phyloP scores from a whole-genome alignment of 1,284 basidiomycete genomes.

The Trichosporon faecale region DNA sequence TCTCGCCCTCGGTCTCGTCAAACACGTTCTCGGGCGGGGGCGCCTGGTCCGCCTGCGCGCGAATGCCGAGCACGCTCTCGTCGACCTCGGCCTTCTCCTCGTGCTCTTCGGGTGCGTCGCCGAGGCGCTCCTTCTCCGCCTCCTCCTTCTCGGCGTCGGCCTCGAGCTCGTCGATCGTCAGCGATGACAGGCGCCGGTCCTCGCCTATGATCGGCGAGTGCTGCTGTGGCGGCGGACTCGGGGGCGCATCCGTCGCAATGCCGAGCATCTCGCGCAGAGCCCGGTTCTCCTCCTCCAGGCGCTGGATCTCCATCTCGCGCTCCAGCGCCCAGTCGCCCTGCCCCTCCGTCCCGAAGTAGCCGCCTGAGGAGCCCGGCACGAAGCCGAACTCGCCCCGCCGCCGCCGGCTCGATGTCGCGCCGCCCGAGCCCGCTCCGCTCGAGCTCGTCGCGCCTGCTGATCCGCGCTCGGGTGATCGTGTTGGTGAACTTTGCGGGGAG shows the following conservation, averaged over 20 bases:
- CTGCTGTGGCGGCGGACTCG: slow-evolving; percentile 18
- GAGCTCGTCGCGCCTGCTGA: background rate
- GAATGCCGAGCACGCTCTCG: slow-evolving; percentile 20
- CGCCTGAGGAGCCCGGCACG: slow-evolving; percentile 40
- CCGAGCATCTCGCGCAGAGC: slow-evolving; percentile 68
- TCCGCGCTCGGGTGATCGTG: slow-evolving; percentile 2
- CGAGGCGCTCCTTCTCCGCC: slow-evolving; percentile 17
- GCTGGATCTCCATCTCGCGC: slow-evolving; percentile 74
- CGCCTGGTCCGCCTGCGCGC: slow-evolving; percentile 16
- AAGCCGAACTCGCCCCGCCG: slow-evolving; percentile 34
- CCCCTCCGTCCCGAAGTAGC: slow-evolving; percentile 47
- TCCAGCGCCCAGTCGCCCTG: slow-evolving; percentile 75
- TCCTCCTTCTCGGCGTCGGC: slow-evolving; percentile 41
- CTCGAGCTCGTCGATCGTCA: slow-evolving; percentile 45
- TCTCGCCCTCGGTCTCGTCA: slow-evolving; percentile 27
- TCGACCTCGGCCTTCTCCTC: slow-evolving; percentile 10
- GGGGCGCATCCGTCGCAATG: slow-evolving; percentile 54
- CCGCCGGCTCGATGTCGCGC: slow-evolving; percentile 3
- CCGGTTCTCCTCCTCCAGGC: slow-evolving; percentile 76
- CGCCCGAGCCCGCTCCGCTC: background rate
- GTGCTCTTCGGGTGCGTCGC: slow-evolving; percentile 8
- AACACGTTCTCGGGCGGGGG: slow-evolving; percentile 23
- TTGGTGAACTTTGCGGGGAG: background rate
- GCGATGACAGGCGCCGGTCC: slow-evolving; percentile 34
- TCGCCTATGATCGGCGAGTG: slow-evolving; percentile 11